Evolutionary conservation across 495 filamentous ascomycete genomes (phyloP).

Genomic region (Penicillium goetzii): DNA sequence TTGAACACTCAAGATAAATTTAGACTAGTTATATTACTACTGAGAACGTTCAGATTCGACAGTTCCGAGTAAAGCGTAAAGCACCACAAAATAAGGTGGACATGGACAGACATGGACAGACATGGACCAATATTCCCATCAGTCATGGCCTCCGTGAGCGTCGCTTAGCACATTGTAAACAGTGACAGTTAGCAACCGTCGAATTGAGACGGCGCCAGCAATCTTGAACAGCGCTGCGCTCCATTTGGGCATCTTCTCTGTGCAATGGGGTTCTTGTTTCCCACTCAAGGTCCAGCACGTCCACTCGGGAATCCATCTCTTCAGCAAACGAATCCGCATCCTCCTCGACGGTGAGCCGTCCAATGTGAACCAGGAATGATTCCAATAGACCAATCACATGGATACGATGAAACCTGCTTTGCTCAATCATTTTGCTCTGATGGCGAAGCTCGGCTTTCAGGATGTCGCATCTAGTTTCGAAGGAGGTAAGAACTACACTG

Average conservation of each 20-base stretch:
- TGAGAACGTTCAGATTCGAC: too few species aligned
- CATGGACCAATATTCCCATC: neutral
- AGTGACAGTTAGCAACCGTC: neutral
- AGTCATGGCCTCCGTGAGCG: neutral
- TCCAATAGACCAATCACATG: neutral
- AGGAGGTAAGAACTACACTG: neutral
- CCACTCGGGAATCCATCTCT: neutral
- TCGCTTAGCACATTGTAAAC: neutral
- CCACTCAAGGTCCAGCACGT: neutral
- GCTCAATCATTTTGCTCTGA: neutral
- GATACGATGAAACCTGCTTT: neutral
- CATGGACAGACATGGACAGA: too few species aligned
- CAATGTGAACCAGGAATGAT: neutral
- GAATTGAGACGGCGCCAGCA: neutral
- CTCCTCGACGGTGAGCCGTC: neutral
- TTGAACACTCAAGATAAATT: too few species aligned
- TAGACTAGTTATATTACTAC: too few species aligned
- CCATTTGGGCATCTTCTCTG: neutral
- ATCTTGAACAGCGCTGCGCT: neutral
- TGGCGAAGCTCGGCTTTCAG: neutral
- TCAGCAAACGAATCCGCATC: neutral
- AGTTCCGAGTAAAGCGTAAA: too few species aligned
- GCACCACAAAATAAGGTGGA: too few species aligned
- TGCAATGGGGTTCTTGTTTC: neutral
- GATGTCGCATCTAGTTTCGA: conserved; percentile 1